Evolutionary conservation across 2,329 filamentous ascomycete species (phyloP).

Genomic region (Venturia effusa): DNA sequence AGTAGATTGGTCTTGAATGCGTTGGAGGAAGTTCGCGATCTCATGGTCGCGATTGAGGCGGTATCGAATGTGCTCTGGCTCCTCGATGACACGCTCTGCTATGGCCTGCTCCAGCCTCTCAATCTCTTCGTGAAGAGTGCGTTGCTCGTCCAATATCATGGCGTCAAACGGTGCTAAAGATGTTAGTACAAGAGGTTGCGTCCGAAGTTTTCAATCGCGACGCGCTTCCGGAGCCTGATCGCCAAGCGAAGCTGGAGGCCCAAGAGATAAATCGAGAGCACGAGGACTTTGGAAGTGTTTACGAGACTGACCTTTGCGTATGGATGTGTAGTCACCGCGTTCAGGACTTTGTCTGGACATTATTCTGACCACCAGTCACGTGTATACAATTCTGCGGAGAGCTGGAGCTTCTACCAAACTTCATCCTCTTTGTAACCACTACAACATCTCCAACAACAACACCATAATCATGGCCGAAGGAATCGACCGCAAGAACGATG

Average conservation of each 20-base stretch:
- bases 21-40: conserved; percentile 71
- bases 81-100: conserved; percentile 76
- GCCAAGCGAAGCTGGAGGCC: background rate
- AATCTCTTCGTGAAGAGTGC: conserved; percentile 89
- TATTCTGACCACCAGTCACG: background rate
- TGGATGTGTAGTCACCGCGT: background rate
- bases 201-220: background rate
- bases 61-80: conserved; percentile 75
- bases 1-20: conserved; percentile 77
- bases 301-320: background rate
- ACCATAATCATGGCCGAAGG: conserved; percentile 69
- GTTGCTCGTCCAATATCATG: conserved; percentile 86
- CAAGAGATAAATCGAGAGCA: too few species aligned
- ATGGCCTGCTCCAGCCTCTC: conserved; percentile 93
- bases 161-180: background rate
- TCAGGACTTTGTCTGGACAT: background rate
- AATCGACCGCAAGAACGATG: conserved; percentile 86
- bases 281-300: background rate
- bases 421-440: background rate
- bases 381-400: background rate
- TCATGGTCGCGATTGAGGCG: conserved; percentile 86
- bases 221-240: too few species aligned
- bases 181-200: background rate
- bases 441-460: background rate
- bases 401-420: background rate